Evolutionary conservation across 371 early-diverging fungal species (phyloP).

Genomic region (Apophysomyces trapeziformis): DNA sequence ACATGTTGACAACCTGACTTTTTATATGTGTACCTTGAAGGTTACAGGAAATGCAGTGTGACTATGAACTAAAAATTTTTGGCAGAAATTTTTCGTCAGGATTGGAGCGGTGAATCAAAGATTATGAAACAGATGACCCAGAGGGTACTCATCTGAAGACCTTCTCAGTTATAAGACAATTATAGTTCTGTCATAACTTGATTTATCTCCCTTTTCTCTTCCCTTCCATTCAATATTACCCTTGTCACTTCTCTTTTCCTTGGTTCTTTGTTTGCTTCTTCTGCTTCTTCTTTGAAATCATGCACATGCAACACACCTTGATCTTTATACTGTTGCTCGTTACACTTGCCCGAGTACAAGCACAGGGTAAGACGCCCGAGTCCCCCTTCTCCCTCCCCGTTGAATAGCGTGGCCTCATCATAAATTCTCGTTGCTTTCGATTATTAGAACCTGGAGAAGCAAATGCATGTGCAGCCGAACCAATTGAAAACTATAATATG

Average conservation of each 20-base stretch:
- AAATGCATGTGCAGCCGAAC: slow-evolving; percentile 14
- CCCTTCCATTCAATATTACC: background rate
- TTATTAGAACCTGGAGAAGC: background rate
- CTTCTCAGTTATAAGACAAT: slow-evolving; percentile 11
- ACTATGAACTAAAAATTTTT: slow-evolving; percentile 2
- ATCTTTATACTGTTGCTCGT: background rate
- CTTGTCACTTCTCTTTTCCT: background rate
- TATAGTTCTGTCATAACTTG: background rate
- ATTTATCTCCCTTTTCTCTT: background rate
- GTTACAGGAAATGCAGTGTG: background rate
- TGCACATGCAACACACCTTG: background rate
- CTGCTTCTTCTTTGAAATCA: too few relatives aligned
- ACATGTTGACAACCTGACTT: background rate
- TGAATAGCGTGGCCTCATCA: background rate
- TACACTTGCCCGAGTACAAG: background rate
- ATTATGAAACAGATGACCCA: slow-evolving; percentile 1
- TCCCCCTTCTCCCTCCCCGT: too few relatives aligned
- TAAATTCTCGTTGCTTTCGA: background rate
- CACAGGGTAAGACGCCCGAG: background rate
- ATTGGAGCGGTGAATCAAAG: slow-evolving; percentile 1
- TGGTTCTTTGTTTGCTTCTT: background rate
- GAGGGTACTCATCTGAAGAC: slow-evolving; percentile 9
- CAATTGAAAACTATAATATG: slow-evolving; percentile 26
- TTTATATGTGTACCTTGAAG: background rate
- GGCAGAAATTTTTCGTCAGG: background rate